A percentile compares a stretch with the other conserved stretches of the same genome.
phyloP scores from a whole-genome alignment of 257 asterid genomes.

The Buddleja alternifolia region DNA sequence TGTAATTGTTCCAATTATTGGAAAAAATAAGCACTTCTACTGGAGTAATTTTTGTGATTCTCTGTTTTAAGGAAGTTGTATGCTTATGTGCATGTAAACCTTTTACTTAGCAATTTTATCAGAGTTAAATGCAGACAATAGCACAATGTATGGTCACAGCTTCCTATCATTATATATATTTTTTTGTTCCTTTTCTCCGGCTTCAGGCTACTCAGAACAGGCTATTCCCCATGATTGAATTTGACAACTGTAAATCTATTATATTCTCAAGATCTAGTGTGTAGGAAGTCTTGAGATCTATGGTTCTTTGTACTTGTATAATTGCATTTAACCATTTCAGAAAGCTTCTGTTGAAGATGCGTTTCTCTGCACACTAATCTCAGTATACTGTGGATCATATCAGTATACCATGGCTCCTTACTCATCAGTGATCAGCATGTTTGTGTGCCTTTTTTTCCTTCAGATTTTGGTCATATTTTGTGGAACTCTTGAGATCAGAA shows the following conservation, averaged over 20 bases:
- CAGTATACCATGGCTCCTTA: neutral
- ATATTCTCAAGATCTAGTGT: neutral
- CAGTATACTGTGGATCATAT: neutral
- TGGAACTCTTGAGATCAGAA: conserved; percentile 40
- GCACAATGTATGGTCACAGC: too few species aligned
- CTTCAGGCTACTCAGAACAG: neutral
- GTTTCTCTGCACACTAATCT: neutral
- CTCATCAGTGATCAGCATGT: neutral
- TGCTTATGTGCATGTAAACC: too few species aligned
- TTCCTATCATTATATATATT: neutral
- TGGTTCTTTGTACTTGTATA: neutral
- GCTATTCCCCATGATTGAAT: neutral
- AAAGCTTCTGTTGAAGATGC: too few species aligned
- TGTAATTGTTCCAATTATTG: neutral
- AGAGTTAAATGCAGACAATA: too few species aligned
- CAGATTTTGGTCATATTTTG: conserved; percentile 51
- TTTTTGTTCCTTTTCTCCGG: too few species aligned
- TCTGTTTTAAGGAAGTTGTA: neutral
- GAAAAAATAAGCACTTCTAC: neutral
- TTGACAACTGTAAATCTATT: neutral
- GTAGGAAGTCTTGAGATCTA: neutral
- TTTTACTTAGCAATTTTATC: neutral
- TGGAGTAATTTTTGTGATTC: neutral
- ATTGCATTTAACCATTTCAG: too few species aligned
- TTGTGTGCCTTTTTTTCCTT: neutral